These are phyloP conservation scores for Strobilomyces echinocephalus DNA, from an alignment of 768 basidiomycete species.

Conservation along the genomic window DNA sequence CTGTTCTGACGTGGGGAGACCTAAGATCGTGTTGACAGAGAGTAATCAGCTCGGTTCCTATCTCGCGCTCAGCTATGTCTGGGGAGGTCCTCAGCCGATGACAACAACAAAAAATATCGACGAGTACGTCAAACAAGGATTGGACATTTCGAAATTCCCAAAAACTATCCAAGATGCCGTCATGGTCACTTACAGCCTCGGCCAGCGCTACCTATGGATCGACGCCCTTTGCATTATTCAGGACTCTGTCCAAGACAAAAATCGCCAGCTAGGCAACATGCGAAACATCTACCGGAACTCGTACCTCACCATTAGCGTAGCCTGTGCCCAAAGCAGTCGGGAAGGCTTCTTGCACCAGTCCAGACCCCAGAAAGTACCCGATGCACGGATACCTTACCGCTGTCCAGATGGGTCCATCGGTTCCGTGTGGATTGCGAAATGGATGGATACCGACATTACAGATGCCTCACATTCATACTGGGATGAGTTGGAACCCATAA, in stretches of 20 bases:
- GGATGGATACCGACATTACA: background rate
- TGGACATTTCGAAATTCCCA: background rate
- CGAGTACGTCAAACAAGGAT: background rate
- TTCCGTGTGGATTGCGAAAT: background rate
- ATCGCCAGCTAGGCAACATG: background rate
- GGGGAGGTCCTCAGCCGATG: background rate
- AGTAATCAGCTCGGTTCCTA: background rate
- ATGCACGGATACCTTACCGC: background rate
- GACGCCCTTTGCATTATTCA: conserved; percentile 2
- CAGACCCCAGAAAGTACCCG: background rate
- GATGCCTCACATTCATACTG: background rate
- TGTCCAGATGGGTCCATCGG: background rate
- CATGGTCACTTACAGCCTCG: background rate
- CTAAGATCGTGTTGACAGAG: background rate
- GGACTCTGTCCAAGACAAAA: background rate
- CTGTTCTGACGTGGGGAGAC: background rate
- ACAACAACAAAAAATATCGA: background rate
- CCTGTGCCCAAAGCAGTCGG: background rate
- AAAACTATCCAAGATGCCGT: background rate
- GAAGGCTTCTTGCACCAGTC: background rate
- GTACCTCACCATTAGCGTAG: background rate
- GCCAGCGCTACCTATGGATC: background rate
- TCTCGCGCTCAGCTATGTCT: background rate
- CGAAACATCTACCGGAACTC: background rate
- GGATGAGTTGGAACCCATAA: conserved; percentile 1